Conservation (phyloP, 2,329 filamentous ascomycete species). For the Ascochyta clinopodiicola region DNA sequence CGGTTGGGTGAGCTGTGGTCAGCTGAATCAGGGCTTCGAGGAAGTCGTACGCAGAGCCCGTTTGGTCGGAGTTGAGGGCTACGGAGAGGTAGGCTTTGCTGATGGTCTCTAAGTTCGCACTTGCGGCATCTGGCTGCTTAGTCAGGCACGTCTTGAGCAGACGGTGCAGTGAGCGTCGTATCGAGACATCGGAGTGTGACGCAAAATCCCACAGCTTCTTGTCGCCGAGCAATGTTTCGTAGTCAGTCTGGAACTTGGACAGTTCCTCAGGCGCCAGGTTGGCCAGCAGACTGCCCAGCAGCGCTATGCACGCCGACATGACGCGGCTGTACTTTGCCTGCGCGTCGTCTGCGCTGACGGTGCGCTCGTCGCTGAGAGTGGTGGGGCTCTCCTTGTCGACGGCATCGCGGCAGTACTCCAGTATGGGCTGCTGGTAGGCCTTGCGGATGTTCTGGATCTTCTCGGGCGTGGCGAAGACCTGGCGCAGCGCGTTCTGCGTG, state of each 20-base stretch:
- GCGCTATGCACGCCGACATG: conserved; percentile 63
- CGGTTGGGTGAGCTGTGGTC: conserved; percentile 67
- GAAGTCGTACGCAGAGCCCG: conserved; percentile 75
- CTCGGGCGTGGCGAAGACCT: conserved; percentile 79
- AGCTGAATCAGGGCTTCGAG: conserved; percentile 70
- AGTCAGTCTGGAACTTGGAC: conserved; percentile 65
- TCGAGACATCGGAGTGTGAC: conserved; percentile 61
- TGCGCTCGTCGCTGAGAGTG: conserved; percentile 88
- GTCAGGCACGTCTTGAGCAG: conserved; percentile 61
- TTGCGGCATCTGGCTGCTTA: conserved; percentile 52
- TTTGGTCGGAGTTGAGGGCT: conserved; percentile 74
- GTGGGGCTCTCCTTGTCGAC: conserved; percentile 77
- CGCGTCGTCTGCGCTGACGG: conserved; percentile 82
- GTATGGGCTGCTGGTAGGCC: conserved; percentile 78
- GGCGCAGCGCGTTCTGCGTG: conserved; percentile 77
- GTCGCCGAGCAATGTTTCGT: conserved; percentile 71
- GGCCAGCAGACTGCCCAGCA: conserved; percentile 62
- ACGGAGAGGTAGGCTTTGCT: conserved; percentile 76
- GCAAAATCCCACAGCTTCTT: conserved; percentile 67
- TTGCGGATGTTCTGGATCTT: conserved; percentile 80
- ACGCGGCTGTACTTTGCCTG: conserved; percentile 86
- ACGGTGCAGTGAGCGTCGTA: conserved; percentile 64
- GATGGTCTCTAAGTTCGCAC: conserved; percentile 59
- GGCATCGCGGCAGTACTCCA: conserved; percentile 82
- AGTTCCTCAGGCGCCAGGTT: conserved; percentile 59